Base-by-base conservation (phyloP, 768 basidiomycete genomes). In the Sarcodon sp. region DNA sequence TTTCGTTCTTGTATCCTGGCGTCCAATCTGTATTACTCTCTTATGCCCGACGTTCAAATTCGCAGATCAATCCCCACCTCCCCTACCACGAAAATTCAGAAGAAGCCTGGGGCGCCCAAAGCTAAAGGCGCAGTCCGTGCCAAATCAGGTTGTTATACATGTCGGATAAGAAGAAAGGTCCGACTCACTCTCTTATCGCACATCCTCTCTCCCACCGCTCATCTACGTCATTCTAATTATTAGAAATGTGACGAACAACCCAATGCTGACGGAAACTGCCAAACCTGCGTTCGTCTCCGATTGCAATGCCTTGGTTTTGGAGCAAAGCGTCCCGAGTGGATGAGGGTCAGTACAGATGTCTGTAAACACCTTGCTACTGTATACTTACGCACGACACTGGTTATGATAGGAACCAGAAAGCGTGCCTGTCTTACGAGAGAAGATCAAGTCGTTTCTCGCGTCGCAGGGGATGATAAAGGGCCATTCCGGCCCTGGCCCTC, bases 401-500 rank as follows among this genome's bases (percentile, higher is more conserved):
- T 47, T 9, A 45, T 39, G 31, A 54, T 54, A 88, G 86, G 83
- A 86, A 61, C 78, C 68, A 55, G 73, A 76, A 52, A 81, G 78
- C 51, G 84, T 87, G 3, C 59, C 73, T 34, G 75, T 76, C 51
- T 66, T 87, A 36, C 73, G 86, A 47, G 83, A 86, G 55, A 83
- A 79, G 65, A 88, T 87, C 59, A 89, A 88, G 66, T 64, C 66
- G 1, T 85, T 86, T 57, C 72, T 89, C 18, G 83, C 83, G 0
- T 75, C 83, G 0, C 84, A 88, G 61, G 87, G 87, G 44, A 86
- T 88, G 84, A 88, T 90, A 64, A 89, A 89, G 64, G 87, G 87
- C 31, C 86, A 88, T 57, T 83, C 87, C 15, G 82, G 82, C 48
- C 67, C 80, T 27, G 80, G 76, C 1, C 71, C 81, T 15, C 78